These are phyloP conservation scores for Cucurbita moschata DNA, from an alignment of 306 rosid species.

Conservation along the genomic window DNA sequence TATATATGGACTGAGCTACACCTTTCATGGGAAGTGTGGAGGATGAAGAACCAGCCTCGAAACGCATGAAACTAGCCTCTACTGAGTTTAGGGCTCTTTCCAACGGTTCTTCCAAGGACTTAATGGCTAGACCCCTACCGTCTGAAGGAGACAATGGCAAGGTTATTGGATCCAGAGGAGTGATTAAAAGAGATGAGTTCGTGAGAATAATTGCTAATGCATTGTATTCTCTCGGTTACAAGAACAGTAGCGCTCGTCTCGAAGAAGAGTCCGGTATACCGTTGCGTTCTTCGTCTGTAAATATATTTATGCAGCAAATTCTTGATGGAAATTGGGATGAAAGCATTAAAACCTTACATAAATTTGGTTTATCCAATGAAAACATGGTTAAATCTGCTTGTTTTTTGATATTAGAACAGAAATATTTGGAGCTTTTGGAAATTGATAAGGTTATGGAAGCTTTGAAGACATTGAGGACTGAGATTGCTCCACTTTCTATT, in stretches of 20 bases:
- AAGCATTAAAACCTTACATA: conserved; percentile 51
- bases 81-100: conserved; percentile 54
- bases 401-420: conserved; percentile 73
- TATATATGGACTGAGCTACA: conserved; percentile 76
- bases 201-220: conserved; percentile 90
- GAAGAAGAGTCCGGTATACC: conserved; percentile 95
- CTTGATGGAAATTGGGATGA: conserved; percentile 81
- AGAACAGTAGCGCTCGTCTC: conserved; percentile 63
- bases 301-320: conserved; percentile 67
- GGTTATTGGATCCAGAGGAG: conserved; percentile 85
- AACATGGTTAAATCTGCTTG: conserved; percentile 50
- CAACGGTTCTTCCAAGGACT: conserved; percentile 71
- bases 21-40: conserved; percentile 99
- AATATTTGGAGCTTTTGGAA: conserved; percentile 67
- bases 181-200: conserved; percentile 68
- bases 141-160: conserved; percentile 49
- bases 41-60: conserved; percentile 96
- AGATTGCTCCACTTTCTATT: conserved; percentile 61
- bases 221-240: conserved; percentile 79
- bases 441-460: conserved; percentile 67
- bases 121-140: conserved; percentile 85
- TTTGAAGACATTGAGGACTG: conserved; percentile 70
- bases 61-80: conserved; percentile 76
- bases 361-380: conserved; percentile 56
- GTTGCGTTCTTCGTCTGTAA: conserved; percentile 51